Evolutionary conservation across 495 filamentous ascomycete species (phyloP).

Genomic region (Penicillium turbatum): DNA sequence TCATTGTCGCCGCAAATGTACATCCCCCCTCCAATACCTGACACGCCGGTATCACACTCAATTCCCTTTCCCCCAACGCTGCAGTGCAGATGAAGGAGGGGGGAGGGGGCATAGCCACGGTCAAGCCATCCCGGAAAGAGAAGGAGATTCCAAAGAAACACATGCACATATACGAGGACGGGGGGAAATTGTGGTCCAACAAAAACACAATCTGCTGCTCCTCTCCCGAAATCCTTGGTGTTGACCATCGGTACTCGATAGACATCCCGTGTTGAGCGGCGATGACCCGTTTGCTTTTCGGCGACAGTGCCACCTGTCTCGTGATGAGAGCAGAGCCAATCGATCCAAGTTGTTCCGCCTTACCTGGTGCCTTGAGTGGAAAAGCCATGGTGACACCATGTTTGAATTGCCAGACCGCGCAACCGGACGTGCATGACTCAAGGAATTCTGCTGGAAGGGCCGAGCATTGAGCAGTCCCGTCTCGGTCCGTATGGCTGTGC

Average conservation of each 20-base stretch:
- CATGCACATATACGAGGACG: constrained; percentile 6
- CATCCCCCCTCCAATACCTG: constrained; percentile 20
- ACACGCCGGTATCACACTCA: constrained; percentile 17
- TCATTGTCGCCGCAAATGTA: constrained; percentile 4
- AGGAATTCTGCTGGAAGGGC: constrained; percentile 14
- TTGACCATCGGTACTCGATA: constrained; percentile 7
- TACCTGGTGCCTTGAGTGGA: constrained; percentile 15
- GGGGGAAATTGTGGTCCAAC: too few species aligned
- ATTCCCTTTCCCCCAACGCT: constrained; percentile 6
- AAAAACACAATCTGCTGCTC: too few species aligned
- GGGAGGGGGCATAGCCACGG: constrained; percentile 13
- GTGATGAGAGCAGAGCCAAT: constrained; percentile 22
- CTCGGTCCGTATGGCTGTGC: constrained; percentile 25
- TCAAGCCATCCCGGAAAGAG: constrained; percentile 14
- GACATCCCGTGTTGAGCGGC: constrained; percentile 7
- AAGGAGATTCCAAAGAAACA: constrained; percentile 12
- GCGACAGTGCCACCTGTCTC: constrained; percentile 17
- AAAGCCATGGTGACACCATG: constrained; percentile 23
- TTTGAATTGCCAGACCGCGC: constrained; percentile 15
- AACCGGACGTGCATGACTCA: constrained; percentile 23
- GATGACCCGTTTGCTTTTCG: constrained; percentile 16
- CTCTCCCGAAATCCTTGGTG: neutral
- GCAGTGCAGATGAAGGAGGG: constrained; percentile 10
- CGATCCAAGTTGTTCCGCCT: neutral
- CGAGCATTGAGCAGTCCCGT: constrained; percentile 19